Percentiles rank a stretch among this genome's conserved stretches.
These are phyloP conservation scores for Abortiporus biennis DNA, from an alignment of 1,284 basidiomycete genomes.

Conservation along the genomic window DNA sequence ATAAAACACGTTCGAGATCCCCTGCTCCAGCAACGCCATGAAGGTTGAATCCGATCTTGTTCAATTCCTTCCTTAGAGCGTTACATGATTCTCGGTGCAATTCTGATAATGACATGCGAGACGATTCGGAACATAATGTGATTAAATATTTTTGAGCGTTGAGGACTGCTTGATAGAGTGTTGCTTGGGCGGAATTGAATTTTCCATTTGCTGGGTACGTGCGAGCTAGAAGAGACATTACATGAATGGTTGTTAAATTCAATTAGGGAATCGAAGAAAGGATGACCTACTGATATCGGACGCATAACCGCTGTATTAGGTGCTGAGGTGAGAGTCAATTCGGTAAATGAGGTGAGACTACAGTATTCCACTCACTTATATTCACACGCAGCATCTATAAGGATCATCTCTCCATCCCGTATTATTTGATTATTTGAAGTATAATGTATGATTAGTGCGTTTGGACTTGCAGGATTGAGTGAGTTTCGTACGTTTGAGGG, in stretches of 20 bases:
- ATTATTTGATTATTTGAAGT: slow-evolving; percentile 83
- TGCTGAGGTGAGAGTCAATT: slow-evolving; percentile 1
- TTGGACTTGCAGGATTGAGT: slow-evolving; percentile 44
- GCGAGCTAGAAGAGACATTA: slow-evolving; percentile 47
- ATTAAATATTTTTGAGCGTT: slow-evolving; percentile 70
- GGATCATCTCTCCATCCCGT: slow-evolving; percentile 67
- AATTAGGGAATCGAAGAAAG: background rate
- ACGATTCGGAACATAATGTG: slow-evolving; percentile 50
- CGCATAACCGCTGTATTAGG: slow-evolving; percentile 71
- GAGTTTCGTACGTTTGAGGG: too few relatives aligned
- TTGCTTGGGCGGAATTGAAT: slow-evolving; percentile 79
- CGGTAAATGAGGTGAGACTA: background rate
- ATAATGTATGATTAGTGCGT: slow-evolving; percentile 89
- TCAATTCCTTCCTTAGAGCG: slow-evolving; percentile 69
- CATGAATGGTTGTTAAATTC: slow-evolving; percentile 4
- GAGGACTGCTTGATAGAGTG: slow-evolving; percentile 86
- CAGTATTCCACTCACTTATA: slow-evolving; percentile 52
- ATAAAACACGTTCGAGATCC: slow-evolving; percentile 72
- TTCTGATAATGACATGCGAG: slow-evolving; percentile 60
- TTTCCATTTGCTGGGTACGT: slow-evolving; percentile 83
- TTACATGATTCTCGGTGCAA: slow-evolving; percentile 77
- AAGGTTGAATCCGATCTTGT: slow-evolving; percentile 78
- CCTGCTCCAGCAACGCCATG: slow-evolving; percentile 25
- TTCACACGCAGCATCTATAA: slow-evolving; percentile 90
- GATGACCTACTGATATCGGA: slow-evolving; percentile 91